These are phyloP conservation scores for Chaetomiaceae sp. DNA, from an alignment of 2,329 filamentous ascomycete genomes.

Conservation along the genomic window DNA sequence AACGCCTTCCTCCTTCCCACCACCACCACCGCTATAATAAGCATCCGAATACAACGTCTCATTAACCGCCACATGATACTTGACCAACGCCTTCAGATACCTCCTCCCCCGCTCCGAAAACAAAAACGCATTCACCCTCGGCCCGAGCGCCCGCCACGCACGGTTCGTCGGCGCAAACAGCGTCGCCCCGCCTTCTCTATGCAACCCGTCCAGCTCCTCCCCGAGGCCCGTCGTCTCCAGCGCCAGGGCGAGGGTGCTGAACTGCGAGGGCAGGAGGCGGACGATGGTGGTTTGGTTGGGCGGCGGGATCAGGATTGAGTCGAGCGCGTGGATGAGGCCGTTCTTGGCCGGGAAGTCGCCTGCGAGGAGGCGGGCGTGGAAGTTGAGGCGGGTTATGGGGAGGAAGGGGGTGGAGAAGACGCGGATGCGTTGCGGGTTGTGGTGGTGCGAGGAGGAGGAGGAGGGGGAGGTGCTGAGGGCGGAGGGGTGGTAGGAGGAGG, in stretches of 20 bases:
- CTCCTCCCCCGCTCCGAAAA: slow-evolving; percentile 71
- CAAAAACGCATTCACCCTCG: slow-evolving; percentile 72
- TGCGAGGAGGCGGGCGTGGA: slow-evolving; percentile 63
- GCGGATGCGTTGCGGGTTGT: slow-evolving; percentile 66
- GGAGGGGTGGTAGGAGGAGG: slow-evolving; percentile 58
- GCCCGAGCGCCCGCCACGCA: slow-evolving; percentile 74
- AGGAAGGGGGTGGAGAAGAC: slow-evolving; percentile 46
- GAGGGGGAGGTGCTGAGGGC: slow-evolving; percentile 44
- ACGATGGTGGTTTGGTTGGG: slow-evolving; percentile 51
- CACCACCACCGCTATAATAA: slow-evolving; percentile 50
- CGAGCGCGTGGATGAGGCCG: slow-evolving; percentile 74
- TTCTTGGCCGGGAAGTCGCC: slow-evolving; percentile 70
- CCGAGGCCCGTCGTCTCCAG: slow-evolving; percentile 70
- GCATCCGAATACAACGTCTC: slow-evolving; percentile 80
- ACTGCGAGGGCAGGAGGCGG: slow-evolving; percentile 66
- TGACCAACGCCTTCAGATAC: slow-evolving; percentile 71
- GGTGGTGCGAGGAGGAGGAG: not conserved
- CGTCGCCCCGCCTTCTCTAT: slow-evolving; percentile 59
- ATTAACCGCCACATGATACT: slow-evolving; percentile 73
- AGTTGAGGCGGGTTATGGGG: slow-evolving; percentile 66
- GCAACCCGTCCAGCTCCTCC: slow-evolving; percentile 47
- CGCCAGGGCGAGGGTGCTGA: slow-evolving; percentile 74
- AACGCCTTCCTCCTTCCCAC: slow-evolving; percentile 31
- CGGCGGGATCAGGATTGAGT: slow-evolving; percentile 72
- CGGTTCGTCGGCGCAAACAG: slow-evolving; percentile 77